Base-by-base conservation (phyloP, 805 yeast genomes). In the Saccharomycopsis javanensis region DNA sequence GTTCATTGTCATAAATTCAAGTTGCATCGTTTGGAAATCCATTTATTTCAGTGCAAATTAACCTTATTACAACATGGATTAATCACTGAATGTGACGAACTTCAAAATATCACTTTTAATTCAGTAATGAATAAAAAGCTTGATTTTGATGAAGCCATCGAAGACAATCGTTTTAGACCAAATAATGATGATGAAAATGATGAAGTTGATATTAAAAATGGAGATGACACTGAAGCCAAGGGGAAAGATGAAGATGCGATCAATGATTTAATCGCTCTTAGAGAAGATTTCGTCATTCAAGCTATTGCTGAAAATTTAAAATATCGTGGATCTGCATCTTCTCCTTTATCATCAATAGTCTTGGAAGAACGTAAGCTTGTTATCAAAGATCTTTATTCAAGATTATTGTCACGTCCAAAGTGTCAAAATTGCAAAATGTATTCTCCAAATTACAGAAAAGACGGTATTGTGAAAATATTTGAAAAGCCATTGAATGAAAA, bases 401-500 rank as follows among this genome's bases (percentile, higher is more conserved):
- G 80, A 64, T 71, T 91, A 53, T 72, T 88, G 61, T 71, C 86
- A 52, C 82, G 97, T 71, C 84, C 90, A 57, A 87, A 84, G 71
- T 94, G 99, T 79, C 96, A 88, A 66, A 90, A 91, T 72, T 94
- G 99, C 79, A 88, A 90, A 50, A 88, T 91, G 96, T 88, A 77
- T 70, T 89, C 97, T 50, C 98, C 99, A 56, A 77, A 85, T 35
- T 92, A 85, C 76, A 83, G 99, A 73, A 92, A 91, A 66, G 99
- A 94, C 69, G 99, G 99, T 0, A 85, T 82, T 67, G 80, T 91
- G 61, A 94, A 95, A 75, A 82, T 94, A 62, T 94, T 94, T 67
- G 98, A 94, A 73, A 83, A 83, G 63, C 82, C 95, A 5, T 77
- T 95, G 64, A 79, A 79, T 53, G 96, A 88, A 54, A 88, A 88